A percentile compares a stretch with the other conserved stretches of the same genome.
These are phyloP conservation scores for Cyberlindnera japonica DNA, from an alignment of 805 yeast species.

Conservation along the genomic window DNA sequence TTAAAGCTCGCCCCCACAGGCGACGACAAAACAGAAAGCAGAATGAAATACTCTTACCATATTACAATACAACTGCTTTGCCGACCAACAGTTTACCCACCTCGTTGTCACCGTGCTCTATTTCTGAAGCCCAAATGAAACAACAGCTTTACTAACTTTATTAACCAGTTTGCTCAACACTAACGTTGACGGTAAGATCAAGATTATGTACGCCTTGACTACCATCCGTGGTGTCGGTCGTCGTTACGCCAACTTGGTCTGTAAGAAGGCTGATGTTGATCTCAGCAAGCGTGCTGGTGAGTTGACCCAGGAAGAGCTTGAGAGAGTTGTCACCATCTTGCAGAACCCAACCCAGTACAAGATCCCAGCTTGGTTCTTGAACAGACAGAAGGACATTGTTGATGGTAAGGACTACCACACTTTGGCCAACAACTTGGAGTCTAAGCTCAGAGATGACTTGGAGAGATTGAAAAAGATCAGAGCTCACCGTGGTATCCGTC, in stretches of 20 bases:
- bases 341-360: constrained; percentile 99
- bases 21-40: background rate
- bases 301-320: constrained; percentile 99
- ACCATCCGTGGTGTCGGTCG: constrained; percentile 99
- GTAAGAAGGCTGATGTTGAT: constrained; percentile 99
- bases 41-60: background rate
- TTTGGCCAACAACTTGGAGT: constrained; percentile 98
- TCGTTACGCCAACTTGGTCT: constrained; percentile 99
- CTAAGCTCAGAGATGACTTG: constrained; percentile 99
- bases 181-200: constrained; percentile 99
- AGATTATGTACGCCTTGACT: constrained; percentile 99
- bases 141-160: constrained; percentile 36
- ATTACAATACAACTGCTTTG: background rate
- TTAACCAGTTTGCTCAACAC: constrained; percentile 91
- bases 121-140: background rate
- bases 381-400: constrained; percentile 97
- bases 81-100: too few species aligned
- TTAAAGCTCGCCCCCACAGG: background rate
- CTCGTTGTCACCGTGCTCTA: too few species aligned
- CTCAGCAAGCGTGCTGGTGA: constrained; percentile 99
- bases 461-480: constrained; percentile 99
- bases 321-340: constrained; percentile 99
- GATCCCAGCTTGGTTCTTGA: constrained; percentile 99
- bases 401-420: constrained; percentile 99
- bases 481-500: constrained; percentile 99